phyloP scores from a whole-genome alignment of 1,139 yeast genomes.

The Nakaseomyces uthaithaninus region DNA sequence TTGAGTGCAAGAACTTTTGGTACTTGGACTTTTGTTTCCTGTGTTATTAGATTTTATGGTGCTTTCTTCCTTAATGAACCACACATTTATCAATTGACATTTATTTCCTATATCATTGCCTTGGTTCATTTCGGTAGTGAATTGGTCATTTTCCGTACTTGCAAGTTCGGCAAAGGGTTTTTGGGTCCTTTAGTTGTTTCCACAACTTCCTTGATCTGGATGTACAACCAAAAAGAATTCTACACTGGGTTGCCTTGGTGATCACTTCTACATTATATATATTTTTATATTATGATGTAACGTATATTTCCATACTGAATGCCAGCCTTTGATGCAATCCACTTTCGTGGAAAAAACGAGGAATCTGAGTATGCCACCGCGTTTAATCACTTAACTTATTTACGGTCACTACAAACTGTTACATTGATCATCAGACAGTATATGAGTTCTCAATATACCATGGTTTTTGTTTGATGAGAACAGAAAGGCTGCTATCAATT shows the following conservation, averaged over 20 bases:
- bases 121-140: conserved; percentile 76
- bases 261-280: not conserved
- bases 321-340: not conserved
- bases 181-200: conserved; percentile 76
- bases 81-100: conserved; percentile 67
- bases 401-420: too few relatives aligned
- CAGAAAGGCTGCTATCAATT: too few relatives aligned
- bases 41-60: conserved; percentile 78
- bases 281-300: not conserved
- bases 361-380: too few relatives aligned
- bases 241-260: conserved; percentile 35
- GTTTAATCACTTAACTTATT: too few relatives aligned
- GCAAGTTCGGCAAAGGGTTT: conserved; percentile 79
- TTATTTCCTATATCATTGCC: conserved; percentile 80
- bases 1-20: conserved; percentile 94
- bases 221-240: conserved; percentile 48
- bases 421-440: not conserved
- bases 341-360: too few relatives aligned
- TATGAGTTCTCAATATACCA: not conserved
- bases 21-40: conserved; percentile 89
- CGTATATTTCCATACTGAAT: not conserved
- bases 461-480: not conserved
- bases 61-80: conserved; percentile 66
- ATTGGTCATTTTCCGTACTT: conserved; percentile 71
- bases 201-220: conserved; percentile 52